These are phyloP conservation scores for Holtermanniella nyarrowii DNA, from an alignment of 768 basidiomycete genomes.

Conservation along the genomic window DNA sequence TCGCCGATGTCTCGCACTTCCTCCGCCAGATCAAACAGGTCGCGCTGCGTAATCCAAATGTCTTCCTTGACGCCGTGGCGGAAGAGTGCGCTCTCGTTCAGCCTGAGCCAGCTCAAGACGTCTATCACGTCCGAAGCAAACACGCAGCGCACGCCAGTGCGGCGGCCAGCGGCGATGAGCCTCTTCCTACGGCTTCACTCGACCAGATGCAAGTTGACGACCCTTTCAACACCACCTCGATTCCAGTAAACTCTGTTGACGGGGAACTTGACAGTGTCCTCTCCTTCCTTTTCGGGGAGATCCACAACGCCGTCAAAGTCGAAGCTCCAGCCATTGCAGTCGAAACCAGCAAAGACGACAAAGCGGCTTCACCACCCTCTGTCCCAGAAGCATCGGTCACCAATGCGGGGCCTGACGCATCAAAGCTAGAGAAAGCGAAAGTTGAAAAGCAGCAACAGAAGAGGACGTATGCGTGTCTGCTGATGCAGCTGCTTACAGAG, in stretches of 20 bases:
- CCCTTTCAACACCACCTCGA: constrained; percentile 12
- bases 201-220: constrained; percentile 31
- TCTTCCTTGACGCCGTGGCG: constrained; percentile 65
- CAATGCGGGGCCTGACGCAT: too few species aligned
- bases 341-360: too few species aligned
- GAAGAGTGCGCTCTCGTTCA: constrained; percentile 62
- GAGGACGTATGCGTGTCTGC: constrained; percentile 14
- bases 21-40: constrained; percentile 65
- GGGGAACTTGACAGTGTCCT: neutral
- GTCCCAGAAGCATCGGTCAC: too few species aligned
- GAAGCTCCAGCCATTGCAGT: neutral
- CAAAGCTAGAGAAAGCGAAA: too few species aligned
- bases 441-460: neutral
- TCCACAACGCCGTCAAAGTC: neutral
- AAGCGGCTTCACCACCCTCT: too few species aligned
- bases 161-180: neutral
- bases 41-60: constrained; percentile 66
- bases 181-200: constrained; percentile 1
- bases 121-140: constrained; percentile 53
- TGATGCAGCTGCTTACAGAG: constrained; percentile 56
- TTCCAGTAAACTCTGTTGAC: constrained; percentile 11
- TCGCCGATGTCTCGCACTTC: constrained; percentile 61
- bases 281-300: neutral
- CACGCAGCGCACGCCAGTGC: constrained; percentile 31
- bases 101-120: constrained; percentile 50